Conservation (phyloP, 75 land plant genomes). For the Ceratopteris richardii region DNA sequence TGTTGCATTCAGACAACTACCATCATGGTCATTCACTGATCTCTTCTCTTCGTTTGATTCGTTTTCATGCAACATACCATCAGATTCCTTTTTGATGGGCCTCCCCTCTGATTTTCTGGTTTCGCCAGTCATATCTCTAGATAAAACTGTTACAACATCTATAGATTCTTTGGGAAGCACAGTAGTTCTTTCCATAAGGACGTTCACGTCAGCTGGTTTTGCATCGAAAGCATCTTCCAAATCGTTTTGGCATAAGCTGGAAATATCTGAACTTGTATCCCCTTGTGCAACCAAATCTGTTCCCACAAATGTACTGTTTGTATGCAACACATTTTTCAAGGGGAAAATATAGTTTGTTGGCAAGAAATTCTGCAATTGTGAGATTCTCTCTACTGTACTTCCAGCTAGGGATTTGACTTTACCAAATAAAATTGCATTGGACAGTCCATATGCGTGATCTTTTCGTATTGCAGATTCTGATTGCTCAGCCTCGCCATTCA, state of each 20-base stretch:
- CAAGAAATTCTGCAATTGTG: background rate
- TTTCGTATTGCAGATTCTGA: background rate
- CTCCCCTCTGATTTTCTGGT: background rate
- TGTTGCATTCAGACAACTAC: too few relatives aligned
- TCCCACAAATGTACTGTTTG: background rate
- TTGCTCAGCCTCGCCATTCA: background rate
- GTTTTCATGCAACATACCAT: background rate
- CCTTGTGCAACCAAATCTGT: too few relatives aligned
- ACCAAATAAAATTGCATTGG: background rate
- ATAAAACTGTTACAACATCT: background rate
- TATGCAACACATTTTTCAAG: background rate
- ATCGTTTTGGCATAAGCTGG: background rate
- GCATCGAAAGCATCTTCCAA: background rate
- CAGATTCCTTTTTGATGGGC: background rate
- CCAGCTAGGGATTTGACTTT: background rate
- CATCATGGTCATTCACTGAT: too few relatives aligned
- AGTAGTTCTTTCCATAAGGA: background rate
- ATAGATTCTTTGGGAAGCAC: background rate
- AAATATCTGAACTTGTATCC: background rate
- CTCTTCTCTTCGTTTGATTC: background rate
- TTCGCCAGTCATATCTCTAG: background rate
- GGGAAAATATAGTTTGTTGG: conserved; percentile 1
- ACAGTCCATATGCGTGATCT: background rate
- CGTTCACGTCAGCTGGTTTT: too few relatives aligned
- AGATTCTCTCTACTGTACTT: background rate